Evolutionary conservation across 2,329 filamentous ascomycete species (phyloP), one percentile per base, ranked within the genome.

Genomic region (Didymella sp.): DNA sequence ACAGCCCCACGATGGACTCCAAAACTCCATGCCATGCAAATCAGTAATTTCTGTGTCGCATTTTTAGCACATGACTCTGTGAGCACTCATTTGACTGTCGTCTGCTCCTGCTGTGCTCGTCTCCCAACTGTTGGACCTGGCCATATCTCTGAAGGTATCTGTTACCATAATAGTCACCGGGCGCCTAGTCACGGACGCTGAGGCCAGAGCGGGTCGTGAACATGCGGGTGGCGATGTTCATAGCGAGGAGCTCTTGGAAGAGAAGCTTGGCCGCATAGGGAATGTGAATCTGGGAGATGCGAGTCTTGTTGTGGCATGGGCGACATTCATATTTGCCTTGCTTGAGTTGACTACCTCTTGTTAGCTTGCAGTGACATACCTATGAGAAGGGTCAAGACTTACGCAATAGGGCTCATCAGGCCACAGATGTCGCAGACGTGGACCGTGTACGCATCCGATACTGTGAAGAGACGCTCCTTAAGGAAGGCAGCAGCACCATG

Each of bases 371-470:
- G n/a, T 4, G 17, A 19, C 15, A 37, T 19, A 11, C 19, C 7
- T 37, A n/a, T 33, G 8, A n/a, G 19, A 15, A 15, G 11, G 15
- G 21, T 9, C 6, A 45, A 33, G 61, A 91, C 92, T 87, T 89
- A 96, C 91, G 94, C 95, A 80, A 99, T 95, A 0, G 95, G 95
- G 37, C 94, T 99, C 95, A 99, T 99, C 68, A 99, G 84, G 70
- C 95, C 95, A 77, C 95, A 99, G 72, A 98, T 96, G 79, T 99
- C 95, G 81, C 95, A 99, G 72, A 99, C 90, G 78, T 99, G 95
- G 58, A 99, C 95, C 77, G 93, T 86, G 85, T 98, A 99, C 33
- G 95, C 94, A 81, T 99, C 95, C 50, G 92, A 96, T 47, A 99
- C 95, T 76, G 98, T 94, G 72, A 99, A 97, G 56, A 99, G 80